Base-by-base conservation (phyloP, 257 asterid genomes). In the Galeopsis tetrahit region DNA sequence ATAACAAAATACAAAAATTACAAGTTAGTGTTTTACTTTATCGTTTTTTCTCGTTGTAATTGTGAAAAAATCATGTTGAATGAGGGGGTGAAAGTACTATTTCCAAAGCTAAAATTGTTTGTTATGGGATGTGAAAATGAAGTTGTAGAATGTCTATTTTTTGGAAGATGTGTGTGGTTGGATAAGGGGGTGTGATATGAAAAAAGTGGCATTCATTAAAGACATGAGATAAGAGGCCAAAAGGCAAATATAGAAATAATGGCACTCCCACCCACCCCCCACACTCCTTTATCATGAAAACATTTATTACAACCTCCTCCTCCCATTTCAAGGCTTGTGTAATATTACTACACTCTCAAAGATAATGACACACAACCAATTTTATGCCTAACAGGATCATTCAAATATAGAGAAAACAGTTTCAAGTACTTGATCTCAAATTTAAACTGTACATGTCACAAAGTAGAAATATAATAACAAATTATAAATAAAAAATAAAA, bases 151-250 rank as follows among this genome's bases (percentile, higher is more conserved):
- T 81, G 88, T 80, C 83, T 79, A 81, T 73, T 66, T 55, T 43
- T 77, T 11, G 82, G 81, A 68, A 63, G 84, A 76, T 66, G 83
- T 66, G 83, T 70, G 72, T 49, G 66, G 75, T 56, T 70, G 83
- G 89, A 85, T 83, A 83, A 87, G 85, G 80, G 80, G 28, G 0
- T 21, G 90, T 49, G 70, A 36, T 66, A 63, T 71, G 82, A 77
- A 79, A 82, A 49, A 62, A 82, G 71, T 80, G 78, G 8, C 71
- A 66, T 55, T 76, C 77, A 76, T 69, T 79, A 49, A 79, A 68
- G 92, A 83, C 96, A 81, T 55, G 75, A 77, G 77, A 83, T 66
- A 55, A 79, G 78, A 84, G 77, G 83, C 88, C 87, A 74, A 82
- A 82, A 71, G 34, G 44, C 69, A 17, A 39, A 33, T 10, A 57